Percentiles rank a stretch among this genome's conserved stretches.
These are phyloP conservation scores for Limonium bicolor DNA, from an alignment of 148 eudicot species.

Conservation along the genomic window DNA sequence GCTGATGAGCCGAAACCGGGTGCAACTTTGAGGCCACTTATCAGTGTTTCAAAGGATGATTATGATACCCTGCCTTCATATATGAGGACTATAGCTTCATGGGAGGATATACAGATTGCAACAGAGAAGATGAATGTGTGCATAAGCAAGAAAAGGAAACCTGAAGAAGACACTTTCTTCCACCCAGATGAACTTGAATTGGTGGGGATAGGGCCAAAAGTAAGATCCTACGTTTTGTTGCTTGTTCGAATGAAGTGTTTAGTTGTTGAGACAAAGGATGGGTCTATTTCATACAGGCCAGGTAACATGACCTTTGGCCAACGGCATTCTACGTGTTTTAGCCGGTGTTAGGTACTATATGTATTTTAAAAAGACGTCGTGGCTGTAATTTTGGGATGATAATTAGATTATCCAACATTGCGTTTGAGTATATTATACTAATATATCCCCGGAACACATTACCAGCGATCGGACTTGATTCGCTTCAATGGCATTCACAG, in stretches of 20 bases:
- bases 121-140: constrained; percentile 56
- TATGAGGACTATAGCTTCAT: constrained; percentile 63
- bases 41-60: constrained; percentile 45
- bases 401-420: no score
- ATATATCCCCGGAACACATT: no score
- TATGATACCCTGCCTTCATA: constrained; percentile 77
- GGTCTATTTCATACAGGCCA: constrained; percentile 43
- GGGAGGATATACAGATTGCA: constrained; percentile 72
- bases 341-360: no score
- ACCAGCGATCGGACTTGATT: no score
- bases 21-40: constrained; percentile 13
- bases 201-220: constrained; percentile 59
- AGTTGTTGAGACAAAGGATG: constrained; percentile 49
- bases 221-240: constrained; percentile 51
- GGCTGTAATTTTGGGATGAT: no score
- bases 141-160: constrained; percentile 16
- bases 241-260: constrained; percentile 57
- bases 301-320: constrained; percentile 14
- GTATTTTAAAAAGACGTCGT: no score
- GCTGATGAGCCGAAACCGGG: no score
- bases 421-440: no score
- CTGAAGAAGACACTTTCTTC: constrained; percentile 22
- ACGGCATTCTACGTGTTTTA: no score
- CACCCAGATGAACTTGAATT: constrained; percentile 52
- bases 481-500: no score